A percentile compares a stretch with the other conserved stretches of the same genome.
Evolutionary conservation across 495 filamentous ascomycete species (phyloP).

Genomic region (Neurospora tetraspora): DNA sequence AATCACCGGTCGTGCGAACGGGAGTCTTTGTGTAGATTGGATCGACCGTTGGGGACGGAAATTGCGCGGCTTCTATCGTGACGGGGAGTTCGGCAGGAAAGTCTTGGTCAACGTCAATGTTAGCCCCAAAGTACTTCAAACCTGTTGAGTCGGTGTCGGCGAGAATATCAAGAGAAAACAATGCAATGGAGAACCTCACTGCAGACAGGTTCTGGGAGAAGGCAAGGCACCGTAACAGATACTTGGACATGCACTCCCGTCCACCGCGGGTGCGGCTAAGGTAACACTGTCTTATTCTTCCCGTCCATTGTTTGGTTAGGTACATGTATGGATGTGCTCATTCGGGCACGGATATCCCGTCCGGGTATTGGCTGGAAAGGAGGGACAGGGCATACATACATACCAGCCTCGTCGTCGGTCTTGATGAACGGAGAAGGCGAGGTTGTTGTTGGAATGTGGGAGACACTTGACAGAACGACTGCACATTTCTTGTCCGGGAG

Average conservation of each 20-base stretch:
- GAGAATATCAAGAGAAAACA: not conserved
- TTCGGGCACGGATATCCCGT: not conserved
- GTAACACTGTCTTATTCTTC: not conserved
- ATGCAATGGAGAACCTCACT: not conserved
- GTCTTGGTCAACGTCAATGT: not conserved
- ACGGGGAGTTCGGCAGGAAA: not conserved
- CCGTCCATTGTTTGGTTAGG: not conserved
- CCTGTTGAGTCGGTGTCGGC: not conserved
- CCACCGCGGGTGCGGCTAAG: not conserved
- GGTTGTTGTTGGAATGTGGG: conserved; percentile 21
- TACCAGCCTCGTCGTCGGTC: conserved; percentile 23
- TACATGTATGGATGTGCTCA: conserved; percentile 1
- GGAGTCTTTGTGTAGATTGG: not conserved
- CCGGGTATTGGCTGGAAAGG: not conserved
- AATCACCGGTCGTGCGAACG: not conserved
- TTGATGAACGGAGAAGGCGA: conserved; percentile 20
- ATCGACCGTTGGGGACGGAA: not conserved
- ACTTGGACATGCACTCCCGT: not conserved
- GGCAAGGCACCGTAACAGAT: not conserved
- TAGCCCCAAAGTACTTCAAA: not conserved
- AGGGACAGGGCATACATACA: conserved; percentile 7
- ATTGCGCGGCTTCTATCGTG: not conserved
- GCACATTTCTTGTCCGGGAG: conserved; percentile 25
- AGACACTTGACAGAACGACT: conserved; percentile 28
- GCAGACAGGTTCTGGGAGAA: not conserved